These are phyloP conservation scores for Lipomyces oligophaga DNA, from an alignment of 805 yeast genomes.

Conservation along the genomic window DNA sequence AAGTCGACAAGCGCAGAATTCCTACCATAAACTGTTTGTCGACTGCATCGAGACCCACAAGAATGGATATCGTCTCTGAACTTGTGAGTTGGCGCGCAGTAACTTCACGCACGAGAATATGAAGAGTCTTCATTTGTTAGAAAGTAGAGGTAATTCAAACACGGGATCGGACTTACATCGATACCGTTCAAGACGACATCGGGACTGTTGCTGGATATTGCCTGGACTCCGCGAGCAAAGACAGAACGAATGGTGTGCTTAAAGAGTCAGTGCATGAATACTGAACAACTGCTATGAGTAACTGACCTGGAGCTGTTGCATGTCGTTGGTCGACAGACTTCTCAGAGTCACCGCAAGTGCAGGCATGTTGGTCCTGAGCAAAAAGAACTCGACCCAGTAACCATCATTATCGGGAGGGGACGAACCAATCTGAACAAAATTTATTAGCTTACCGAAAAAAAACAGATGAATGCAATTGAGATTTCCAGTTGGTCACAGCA, in stretches of 20 bases:
- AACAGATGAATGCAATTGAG: not conserved
- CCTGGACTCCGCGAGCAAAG: constrained; percentile 29
- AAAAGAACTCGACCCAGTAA: constrained; percentile 38
- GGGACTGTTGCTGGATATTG: constrained; percentile 25
- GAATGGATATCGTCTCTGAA: constrained; percentile 35
- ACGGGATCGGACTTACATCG: constrained; percentile 23
- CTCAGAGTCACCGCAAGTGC: constrained; percentile 19
- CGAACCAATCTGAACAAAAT: constrained; percentile 15
- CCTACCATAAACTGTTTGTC: constrained; percentile 27
- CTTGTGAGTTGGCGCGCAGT: constrained; percentile 33
- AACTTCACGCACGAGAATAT: constrained; percentile 33
- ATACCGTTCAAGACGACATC: constrained; percentile 19
- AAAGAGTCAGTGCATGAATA: too few relatives aligned
- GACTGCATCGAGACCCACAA: constrained; percentile 39
- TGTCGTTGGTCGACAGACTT: constrained; percentile 22
- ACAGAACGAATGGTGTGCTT: constrained; percentile 25
- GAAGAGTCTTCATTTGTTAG: constrained; percentile 26
- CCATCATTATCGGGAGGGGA: constrained; percentile 31
- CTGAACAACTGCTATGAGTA: too few relatives aligned
- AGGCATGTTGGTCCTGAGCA: constrained; percentile 32
- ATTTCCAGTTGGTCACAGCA: not conserved
- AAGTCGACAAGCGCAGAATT: not conserved
- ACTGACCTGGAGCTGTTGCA: constrained; percentile 16
- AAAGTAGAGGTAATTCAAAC: too few relatives aligned
- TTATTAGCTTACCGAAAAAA: not conserved